Evolutionary conservation across 2,329 filamentous ascomycete species (phyloP), one percentile per base, ranked within the genome.

Genomic region (Blastomyces gilchristii): DNA sequence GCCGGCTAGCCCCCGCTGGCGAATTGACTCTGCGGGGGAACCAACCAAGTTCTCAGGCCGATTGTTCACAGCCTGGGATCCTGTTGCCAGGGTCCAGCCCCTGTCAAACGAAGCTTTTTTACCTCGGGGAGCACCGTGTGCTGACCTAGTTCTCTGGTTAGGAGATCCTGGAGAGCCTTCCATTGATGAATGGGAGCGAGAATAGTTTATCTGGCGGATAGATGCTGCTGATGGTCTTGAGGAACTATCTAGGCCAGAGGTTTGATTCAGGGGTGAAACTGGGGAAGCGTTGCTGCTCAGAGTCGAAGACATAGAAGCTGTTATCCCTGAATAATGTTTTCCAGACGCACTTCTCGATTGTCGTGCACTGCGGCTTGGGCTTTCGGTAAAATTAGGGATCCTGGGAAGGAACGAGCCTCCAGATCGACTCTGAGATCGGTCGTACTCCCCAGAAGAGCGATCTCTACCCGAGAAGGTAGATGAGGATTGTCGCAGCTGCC

Each of bases 181-280:
- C 58, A 90, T 91, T 2, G 90, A 94, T 1, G 92, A 97, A 76
- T 95, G 91, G 64, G 91, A 87, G 52, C 91, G 85, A 50, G 88
- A 90, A 73, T 96, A 90, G 70, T 94, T 87, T 69, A 95, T 79
- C 64, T 91, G 89, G 68, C 91, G 84, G 50, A 95, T 83, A 12
- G 89, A 93, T 47, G 90, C 90, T 63, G 90, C 90, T 14, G 90
- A 95, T 2, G 91, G 89, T 59, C 83, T 79, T 37, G 73, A 72
- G 0, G 78, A 69, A 62, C 76, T 75, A 56, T 77, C 78, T 61
- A 76, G 71, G 56, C 73, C 71, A 39, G 74, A 78, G 3, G 75
- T 72, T 49, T 79, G 76, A 12, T 74, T 75, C 62, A 77, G 76
- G 31, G 80, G 75, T 12, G 76, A 75, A 28, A 79, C 69, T 0